Base-by-base conservation (phyloP, 441 rosid genomes). In the Bruguiera hainesii region DNA sequence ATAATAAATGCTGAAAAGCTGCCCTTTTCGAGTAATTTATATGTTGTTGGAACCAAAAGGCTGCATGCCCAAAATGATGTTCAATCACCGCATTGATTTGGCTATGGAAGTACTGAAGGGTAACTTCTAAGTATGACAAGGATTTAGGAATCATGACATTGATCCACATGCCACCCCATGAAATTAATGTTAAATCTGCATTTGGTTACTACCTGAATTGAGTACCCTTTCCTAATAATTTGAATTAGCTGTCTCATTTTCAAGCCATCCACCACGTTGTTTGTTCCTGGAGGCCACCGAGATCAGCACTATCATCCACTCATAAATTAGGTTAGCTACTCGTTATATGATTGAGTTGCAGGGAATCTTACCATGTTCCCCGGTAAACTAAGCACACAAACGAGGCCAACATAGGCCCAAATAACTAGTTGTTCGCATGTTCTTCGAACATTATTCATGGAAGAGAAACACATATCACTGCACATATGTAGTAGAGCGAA, bases 291-390 rank as follows among this genome's bases (percentile, higher is more conserved):
- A 8, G 4, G 28, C 2, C 8, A 65, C 23, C 11, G 76, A 80
- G 83, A 80, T 80, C 81, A 68, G 68, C 57, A 69, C 73, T 78
- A 77, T 73, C 69, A 74, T 63, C 58, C 61, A 71, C 74, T 73
- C 65, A 74, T 70, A 49, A 52, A 42, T 55, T 33, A 33, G 33
- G 79, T 79, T 76, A 76, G 81, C 81, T 77, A 73, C 57, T 71
- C 0, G 69, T 73, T 56, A 71, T 77, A 67, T 85, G 75, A 84
- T 84, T 77, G 79, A 82, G 81, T 67, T 60, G 64, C 71, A 71
- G 64, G 80, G 97, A 85, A 91, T 91, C 97, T 85, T 84, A 67
- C 80, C 97, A 91, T 81, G 93, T 91, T 87, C 74, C 71, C 62
- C 69, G 31, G 63, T 53, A 25, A 21, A 21, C 58, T 35, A 56